Evolutionary conservation across 208 protist species (phyloP), one percentile per base, ranked within the genome.

Genomic region (Trypanosomatidae sp.): DNA sequence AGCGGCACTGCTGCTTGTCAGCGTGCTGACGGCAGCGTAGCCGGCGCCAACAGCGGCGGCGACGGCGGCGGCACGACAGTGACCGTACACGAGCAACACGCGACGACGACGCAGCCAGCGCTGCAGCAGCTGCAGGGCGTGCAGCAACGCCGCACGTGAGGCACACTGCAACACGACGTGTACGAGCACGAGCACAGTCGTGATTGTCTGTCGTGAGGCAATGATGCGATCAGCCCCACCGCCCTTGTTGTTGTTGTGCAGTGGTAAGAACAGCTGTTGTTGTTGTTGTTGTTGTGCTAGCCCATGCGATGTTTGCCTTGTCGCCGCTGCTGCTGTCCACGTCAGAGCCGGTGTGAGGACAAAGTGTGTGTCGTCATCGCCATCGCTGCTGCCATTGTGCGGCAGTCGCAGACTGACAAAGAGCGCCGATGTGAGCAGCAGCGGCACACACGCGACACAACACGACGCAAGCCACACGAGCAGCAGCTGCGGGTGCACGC

Each of bases 11-110:
- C 56, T 56, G 28, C 67, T 52, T 1, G 66, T 46, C 15, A 71
- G 16, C n/a, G 61, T 33, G n/a, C 70, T 64, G 0, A 61, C 49
- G 15, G 50, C 26, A 0, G 60, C 72, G 38, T 74, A 77, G 20
- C 78, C 78, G 10, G 61, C 45, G 5, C 78, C 78, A 3, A 77
- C 47, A 21, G 78, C 65, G 5, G 62, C 53, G 33, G 60, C 62
- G 13, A 78, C 46, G 1, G 56, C 41, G 4, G 62, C 60, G 35
- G 80, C 54, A 13, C 72, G 70, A 33, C 61, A 63, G 28, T 46
- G 43, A 32, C 61, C 65, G 24, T 41, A 45, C 20, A 74, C 59
- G 16, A 87, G 33, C 23, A 79, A 42, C 38, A 65, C 66, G 10
- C 58, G 33, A 5, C 59, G 21, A 0, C 30, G 6, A 20, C 60